Conservation (phyloP, 176 grass and related monocot species). For the Hordeum vulgare region MorexV3_pseudomolecules_assembly NC_058524.1:613061916-613062415, state of each 20-base stretch:
- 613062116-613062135: not conserved
- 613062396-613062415: not conserved
- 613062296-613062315: not conserved
- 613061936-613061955: not conserved
- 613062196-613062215: not conserved
- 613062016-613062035: not conserved
- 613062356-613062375: not conserved
- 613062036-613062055: not conserved
- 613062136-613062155: not conserved
- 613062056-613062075: not conserved
- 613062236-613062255: too few species aligned
- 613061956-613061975: not conserved
- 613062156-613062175: not conserved
- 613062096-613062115: not conserved
- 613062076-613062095: not conserved
- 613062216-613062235: not conserved
- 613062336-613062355: not conserved
- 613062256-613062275: not conserved
- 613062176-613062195: not conserved
- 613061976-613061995: not conserved
- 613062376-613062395: not conserved
- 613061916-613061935: conserved; percentile 7
- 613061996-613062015: not conserved
- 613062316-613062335: not conserved
- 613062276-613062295: not conserved